Base-by-base conservation (phyloP, 2,329 filamentous ascomycete species). In the Lasiodiplodia citricola region DNA sequence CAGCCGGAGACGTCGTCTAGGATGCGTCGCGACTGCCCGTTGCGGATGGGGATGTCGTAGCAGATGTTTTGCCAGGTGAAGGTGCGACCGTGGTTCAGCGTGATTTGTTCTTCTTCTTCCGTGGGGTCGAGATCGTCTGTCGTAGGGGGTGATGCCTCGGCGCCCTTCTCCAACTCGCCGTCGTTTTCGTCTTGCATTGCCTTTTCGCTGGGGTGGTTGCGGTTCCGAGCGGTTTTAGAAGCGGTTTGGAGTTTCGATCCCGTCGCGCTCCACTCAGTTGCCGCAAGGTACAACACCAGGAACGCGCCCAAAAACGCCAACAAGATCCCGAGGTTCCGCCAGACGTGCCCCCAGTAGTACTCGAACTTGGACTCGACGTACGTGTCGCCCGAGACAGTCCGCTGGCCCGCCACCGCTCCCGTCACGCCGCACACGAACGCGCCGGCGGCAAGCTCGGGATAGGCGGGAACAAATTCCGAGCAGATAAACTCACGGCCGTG, bases 251-350 rank as follows among this genome's bases (percentile, higher is more conserved):
- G 5, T 14, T n/a, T 54, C 23, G 25, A 28, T 28, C 28, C 28
- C 31, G 7, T 5, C 8, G 31, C 31, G 8, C 31, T 10, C 31
- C 31, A 25, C 51, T 54, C 51, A 10, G 31, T 25, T 14, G 51
- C 51, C 2, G 18, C 11, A 25, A 54, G 31, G 21, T 54, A 54
- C 13, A 54, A 6, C 4, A 31, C 21, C 16, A 62, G 47, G 11
- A 44, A 62, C 3, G 28, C 21, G 8, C 35, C 11, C 65, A 90
- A 78, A 77, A 92, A 92, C 0, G 78, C 90, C 18, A 90, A 75
- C 2, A 92, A 76, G 68, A 93, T 91, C 0, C 90, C 91, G 68
- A 92, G 85, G 74, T 93, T 92, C 14, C 90, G 75, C 85, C 85
- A 87, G 23, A 80, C 77, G 63, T 83, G 80, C 25, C 76, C 79